Evolutionary conservation across 495 filamentous ascomycete genomes (phyloP).

Genomic region (Darksidea phi): DNA sequence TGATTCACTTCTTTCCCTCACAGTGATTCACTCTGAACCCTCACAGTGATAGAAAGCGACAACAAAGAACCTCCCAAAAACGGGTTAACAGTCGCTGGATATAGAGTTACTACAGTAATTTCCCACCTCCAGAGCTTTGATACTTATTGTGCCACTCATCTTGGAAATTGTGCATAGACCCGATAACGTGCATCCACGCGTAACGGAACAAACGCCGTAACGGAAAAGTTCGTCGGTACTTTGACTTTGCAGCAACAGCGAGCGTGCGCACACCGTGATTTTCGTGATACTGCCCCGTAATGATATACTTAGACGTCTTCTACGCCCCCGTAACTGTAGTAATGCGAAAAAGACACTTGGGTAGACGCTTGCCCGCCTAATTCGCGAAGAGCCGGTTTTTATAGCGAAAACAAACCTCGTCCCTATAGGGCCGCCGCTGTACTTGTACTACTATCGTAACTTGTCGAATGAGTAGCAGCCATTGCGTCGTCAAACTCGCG

Average conservation of each 20-base stretch:
- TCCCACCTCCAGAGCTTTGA: too few species aligned
- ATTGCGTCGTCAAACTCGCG: too few species aligned
- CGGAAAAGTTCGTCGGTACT: constrained; percentile 7
- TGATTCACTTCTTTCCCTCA: too few species aligned
- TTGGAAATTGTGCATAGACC: too few species aligned
- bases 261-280: constrained; percentile 1
- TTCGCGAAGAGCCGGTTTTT: constrained; percentile 1
- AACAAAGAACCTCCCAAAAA: too few species aligned
- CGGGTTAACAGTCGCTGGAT: too few species aligned
- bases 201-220: constrained; percentile 2
- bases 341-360: constrained; percentile 4
- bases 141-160: too few species aligned
- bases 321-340: background rate
- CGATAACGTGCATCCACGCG: constrained; percentile 4
- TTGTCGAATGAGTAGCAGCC: too few species aligned
- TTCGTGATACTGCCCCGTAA: constrained; percentile 4
- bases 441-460: constrained; percentile 4
- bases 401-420: constrained; percentile 1
- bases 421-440: background rate
- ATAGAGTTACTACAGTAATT: too few species aligned
- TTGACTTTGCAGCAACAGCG: constrained; percentile 13
- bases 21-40: too few species aligned
- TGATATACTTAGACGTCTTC: constrained; percentile 2
- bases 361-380: background rate
- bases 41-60: too few species aligned